These are phyloP conservation scores for Austroboletus niveus DNA, from an alignment of 1,284 basidiomycete genomes.

Conservation along the genomic window DNA sequence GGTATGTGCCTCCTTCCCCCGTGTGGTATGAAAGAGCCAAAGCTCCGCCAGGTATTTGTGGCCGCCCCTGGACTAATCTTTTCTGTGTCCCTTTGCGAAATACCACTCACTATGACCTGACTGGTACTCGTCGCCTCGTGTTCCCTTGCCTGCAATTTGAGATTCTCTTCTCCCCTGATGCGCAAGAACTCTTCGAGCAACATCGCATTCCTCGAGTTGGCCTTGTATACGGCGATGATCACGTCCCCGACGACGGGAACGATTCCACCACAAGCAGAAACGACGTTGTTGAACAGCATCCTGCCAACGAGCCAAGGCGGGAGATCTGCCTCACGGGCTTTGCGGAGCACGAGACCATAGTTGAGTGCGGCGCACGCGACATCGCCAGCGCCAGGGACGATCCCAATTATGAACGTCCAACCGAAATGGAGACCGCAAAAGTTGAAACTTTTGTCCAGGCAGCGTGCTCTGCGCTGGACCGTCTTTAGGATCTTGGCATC, in stretches of 20 bases:
- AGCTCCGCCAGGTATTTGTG: slow-evolving; percentile 16
- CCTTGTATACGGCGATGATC: slow-evolving; percentile 72
- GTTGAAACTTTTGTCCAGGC: slow-evolving; percentile 88
- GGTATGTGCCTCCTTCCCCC: slow-evolving; percentile 7
- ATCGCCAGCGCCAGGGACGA: slow-evolving; percentile 76
- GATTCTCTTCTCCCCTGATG: slow-evolving; percentile 61
- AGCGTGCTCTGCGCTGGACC: slow-evolving; percentile 80
- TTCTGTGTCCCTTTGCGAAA: slow-evolving; percentile 36
- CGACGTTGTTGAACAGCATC: slow-evolving; percentile 81
- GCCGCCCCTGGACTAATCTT: slow-evolving; percentile 55
- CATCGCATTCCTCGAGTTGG: slow-evolving; percentile 87
- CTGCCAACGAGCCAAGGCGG: slow-evolving; percentile 66
- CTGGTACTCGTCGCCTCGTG: slow-evolving; percentile 19
- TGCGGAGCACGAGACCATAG: slow-evolving; percentile 77
- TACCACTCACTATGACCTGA: background rate
- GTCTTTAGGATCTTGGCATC: slow-evolving; percentile 78
- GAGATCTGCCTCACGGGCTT: slow-evolving; percentile 68
- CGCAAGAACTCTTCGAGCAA: slow-evolving; percentile 72
- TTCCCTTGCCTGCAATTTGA: slow-evolving; percentile 45
- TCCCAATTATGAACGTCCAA: slow-evolving; percentile 80
- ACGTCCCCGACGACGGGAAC: slow-evolving; percentile 83
- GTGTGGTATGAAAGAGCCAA: slow-evolving; percentile 10
- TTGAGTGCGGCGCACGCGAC: slow-evolving; percentile 64
- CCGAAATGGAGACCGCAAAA: slow-evolving; percentile 86
- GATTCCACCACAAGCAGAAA: slow-evolving; percentile 72